Evolutionary conservation across 176 grass and related monocot species (phyloP).

Genomic region (bread wheat (Triticum aestivum)): DNA sequence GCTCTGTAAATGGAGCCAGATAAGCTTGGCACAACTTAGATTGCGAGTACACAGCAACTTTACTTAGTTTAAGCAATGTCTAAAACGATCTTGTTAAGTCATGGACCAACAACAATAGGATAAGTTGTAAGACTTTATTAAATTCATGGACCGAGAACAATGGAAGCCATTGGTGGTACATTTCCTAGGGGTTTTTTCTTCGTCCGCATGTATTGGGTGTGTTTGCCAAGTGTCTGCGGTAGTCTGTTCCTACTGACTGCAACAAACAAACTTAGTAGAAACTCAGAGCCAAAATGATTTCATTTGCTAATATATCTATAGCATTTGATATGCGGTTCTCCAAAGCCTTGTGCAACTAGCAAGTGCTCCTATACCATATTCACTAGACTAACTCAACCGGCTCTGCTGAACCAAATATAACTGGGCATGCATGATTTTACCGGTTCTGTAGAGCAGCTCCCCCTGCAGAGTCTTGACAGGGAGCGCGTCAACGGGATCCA

Average conservation of each 20-base stretch:
- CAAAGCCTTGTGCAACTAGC: not conserved
- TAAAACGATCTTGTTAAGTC: not conserved
- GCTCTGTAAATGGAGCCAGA: not conserved
- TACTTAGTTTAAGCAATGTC: not conserved
- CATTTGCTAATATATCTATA: not conserved
- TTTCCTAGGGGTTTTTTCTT: not conserved
- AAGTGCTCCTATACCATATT: not conserved
- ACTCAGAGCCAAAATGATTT: not conserved
- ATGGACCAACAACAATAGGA: not conserved
- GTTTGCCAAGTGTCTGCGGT: not conserved
- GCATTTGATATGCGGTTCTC: not conserved
- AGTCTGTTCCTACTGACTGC: not conserved
- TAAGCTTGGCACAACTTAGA: not conserved
- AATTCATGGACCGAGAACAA: not conserved
- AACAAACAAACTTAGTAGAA: not conserved
- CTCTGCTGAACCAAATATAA: not conserved
- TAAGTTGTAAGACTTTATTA: not conserved
- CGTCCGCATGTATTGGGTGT: not conserved
- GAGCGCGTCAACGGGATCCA: conserved; percentile 80
- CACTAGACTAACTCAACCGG: not conserved
- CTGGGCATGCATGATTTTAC: conserved; percentile 19
- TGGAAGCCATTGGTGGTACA: not conserved
- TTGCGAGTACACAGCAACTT: not conserved
- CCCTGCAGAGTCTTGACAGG: conserved; percentile 81
- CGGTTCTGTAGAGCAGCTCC: conserved; percentile 65